These are phyloP conservation scores for Herpetomonas samuelpessoai DNA, from an alignment of 208 protist genomes.

Conservation along the genomic window DNA sequence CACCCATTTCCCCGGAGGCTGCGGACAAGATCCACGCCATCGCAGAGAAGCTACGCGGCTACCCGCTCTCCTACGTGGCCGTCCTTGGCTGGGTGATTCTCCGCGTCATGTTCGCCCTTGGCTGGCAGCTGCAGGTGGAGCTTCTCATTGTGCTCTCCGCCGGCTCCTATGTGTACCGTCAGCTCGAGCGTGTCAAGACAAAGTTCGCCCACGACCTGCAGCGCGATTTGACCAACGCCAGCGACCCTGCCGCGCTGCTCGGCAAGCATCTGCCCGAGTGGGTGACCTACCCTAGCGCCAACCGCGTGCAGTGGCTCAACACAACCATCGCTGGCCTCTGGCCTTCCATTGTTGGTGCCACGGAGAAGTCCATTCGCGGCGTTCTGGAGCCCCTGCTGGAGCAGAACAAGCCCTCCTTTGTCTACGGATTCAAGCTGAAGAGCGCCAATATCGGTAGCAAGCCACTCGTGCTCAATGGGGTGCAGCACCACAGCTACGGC, in stretches of 20 bases:
- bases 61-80: slow-evolving; percentile 24
- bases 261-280: slow-evolving; percentile 65
- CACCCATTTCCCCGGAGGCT: slow-evolving; percentile 23
- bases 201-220: slow-evolving; percentile 37
- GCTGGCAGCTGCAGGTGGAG: slow-evolving; percentile 59
- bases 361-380: slow-evolving; percentile 36
- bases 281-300: slow-evolving; percentile 61
- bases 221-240: slow-evolving; percentile 28
- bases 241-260: slow-evolving; percentile 39
- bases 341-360: slow-evolving; percentile 49
- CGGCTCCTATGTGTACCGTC: slow-evolving; percentile 39
- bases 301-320: slow-evolving; percentile 72
- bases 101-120: slow-evolving; percentile 47
- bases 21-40: slow-evolving; percentile 13
- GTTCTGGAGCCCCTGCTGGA: slow-evolving; percentile 46
- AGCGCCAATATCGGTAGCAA: slow-evolving; percentile 42
- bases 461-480: slow-evolving; percentile 53
- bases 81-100: slow-evolving; percentile 38
- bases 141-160: slow-evolving; percentile 38
- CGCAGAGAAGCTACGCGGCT: slow-evolving; percentile 14
- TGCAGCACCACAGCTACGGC: slow-evolving; percentile 58
- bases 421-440: slow-evolving; percentile 48
- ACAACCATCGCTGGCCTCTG: slow-evolving; percentile 48
- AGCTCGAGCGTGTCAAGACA: slow-evolving; percentile 18
- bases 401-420: slow-evolving; percentile 44